Evolutionary conservation across 257 asterid species (phyloP).

Genomic region (Petunia axillaris): DNA sequence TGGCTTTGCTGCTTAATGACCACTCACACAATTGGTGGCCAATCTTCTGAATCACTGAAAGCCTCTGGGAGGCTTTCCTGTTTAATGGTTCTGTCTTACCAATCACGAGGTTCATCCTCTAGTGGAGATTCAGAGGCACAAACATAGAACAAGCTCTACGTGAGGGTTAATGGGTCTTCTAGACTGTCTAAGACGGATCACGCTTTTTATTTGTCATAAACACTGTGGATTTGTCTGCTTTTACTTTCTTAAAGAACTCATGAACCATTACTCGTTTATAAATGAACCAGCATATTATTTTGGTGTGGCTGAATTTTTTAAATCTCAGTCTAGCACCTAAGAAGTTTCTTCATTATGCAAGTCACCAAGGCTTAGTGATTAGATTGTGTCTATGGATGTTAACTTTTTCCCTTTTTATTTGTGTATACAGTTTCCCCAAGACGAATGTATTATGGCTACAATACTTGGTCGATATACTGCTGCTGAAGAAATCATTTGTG

Average conservation of each 20-base stretch:
- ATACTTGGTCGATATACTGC: conserved; percentile 81
- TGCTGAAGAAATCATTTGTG: conserved; percentile 81
- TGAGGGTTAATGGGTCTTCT: neutral
- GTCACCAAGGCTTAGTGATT: conserved; percentile 5
- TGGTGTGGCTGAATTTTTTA: conserved; percentile 20
- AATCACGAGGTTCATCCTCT: neutral
- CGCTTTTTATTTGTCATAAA: conserved; percentile 11
- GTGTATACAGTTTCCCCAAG: conserved; percentile 74
- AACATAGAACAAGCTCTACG: neutral
- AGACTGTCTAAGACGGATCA: neutral
- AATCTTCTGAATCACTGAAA: neutral
- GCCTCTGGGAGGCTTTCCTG: neutral
- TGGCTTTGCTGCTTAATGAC: conserved; percentile 18
- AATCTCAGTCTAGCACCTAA: conserved; percentile 5
- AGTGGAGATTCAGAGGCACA: neutral
- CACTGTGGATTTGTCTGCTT: neutral
- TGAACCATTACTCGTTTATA: neutral
- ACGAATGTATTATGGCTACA: conserved; percentile 92
- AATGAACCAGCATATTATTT: neutral
- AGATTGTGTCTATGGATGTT: neutral
- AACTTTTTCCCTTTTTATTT: neutral
- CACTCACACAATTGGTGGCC: neutral
- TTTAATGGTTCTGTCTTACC: conserved; percentile 9
- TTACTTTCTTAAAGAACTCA: neutral
- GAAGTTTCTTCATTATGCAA: neutral